Conservation (phyloP, 345 rosid species). For the Luvunga scandens region DNA sequence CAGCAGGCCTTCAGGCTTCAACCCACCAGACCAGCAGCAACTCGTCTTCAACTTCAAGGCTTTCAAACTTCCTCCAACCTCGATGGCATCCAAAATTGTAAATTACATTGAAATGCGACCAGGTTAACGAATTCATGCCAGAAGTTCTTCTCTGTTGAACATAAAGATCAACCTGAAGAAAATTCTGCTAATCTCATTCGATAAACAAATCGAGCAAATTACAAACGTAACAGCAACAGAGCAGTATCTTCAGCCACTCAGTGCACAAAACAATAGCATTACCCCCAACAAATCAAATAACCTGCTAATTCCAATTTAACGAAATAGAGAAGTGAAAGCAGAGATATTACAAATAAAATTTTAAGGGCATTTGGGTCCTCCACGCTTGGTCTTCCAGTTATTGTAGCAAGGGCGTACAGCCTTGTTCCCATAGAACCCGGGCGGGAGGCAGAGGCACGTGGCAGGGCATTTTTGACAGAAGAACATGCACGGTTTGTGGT, state of each 20-base stretch:
- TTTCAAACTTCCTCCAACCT: too few species aligned
- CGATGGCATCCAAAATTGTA: too few species aligned
- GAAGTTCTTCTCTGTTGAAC: too few species aligned
- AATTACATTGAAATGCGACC: too few species aligned
- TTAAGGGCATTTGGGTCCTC: constrained; percentile 73
- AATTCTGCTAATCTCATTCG: not conserved
- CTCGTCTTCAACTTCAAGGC: too few species aligned
- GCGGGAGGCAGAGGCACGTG: constrained; percentile 78
- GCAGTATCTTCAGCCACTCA: not conserved
- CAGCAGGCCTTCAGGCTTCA: too few species aligned
- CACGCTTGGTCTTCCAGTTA: constrained; percentile 71
- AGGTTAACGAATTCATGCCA: too few species aligned
- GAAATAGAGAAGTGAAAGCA: not conserved
- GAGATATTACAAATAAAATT: not conserved
- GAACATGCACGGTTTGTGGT: constrained; percentile 70
- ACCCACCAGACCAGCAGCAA: too few species aligned
- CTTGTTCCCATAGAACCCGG: constrained; percentile 69
- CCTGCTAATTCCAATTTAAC: not conserved
- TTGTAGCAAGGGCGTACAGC: constrained; percentile 70
- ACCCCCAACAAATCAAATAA: not conserved
- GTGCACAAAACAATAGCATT: not conserved
- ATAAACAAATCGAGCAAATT: not conserved
- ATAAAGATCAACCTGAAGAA: not conserved
- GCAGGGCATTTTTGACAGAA: constrained; percentile 75
- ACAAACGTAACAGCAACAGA: not conserved